A percentile compares a stretch with the other conserved stretches of the same genome.
Conservation (phyloP, 257 asterid genomes). For the Asclepias syriaca region DNA sequence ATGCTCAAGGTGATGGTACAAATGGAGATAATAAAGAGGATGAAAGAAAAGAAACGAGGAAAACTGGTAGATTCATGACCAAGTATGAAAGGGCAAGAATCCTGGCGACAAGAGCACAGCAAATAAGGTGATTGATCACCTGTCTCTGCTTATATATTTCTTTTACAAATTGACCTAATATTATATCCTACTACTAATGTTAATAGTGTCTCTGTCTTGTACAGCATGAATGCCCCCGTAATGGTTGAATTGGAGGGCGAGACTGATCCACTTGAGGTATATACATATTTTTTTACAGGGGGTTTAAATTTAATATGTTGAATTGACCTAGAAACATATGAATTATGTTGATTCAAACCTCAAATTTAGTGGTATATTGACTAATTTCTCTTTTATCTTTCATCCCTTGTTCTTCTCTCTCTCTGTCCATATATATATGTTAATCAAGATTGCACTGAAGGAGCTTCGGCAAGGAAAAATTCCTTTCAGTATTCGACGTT, state of each 20-base stretch:
- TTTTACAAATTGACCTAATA: background rate
- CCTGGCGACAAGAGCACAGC: conserved; percentile 82
- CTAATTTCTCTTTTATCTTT: background rate
- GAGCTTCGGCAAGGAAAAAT: conserved; percentile 1
- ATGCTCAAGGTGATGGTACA: background rate
- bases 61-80: conserved; percentile 79
- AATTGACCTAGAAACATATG: background rate
- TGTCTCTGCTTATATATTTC: background rate
- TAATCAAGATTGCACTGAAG: background rate
- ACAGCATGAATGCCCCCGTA: conserved; percentile 94
- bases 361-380: background rate
- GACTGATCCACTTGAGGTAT: conserved; percentile 76
- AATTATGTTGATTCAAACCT: background rate
- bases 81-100: conserved; percentile 90
- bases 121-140: conserved; percentile 67
- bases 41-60: conserved; percentile 13
- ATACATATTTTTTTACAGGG: background rate
- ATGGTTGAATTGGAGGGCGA: conserved; percentile 97
- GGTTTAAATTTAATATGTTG: background rate
- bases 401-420: too few relatives aligned
- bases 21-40: background rate
- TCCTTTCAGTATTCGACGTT: background rate
- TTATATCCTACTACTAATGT: background rate
- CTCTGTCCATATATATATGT: background rate
- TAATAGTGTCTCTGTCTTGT: background rate